Evolutionary conservation across 163 green algal species (phyloP).

Genomic region (Chloromonas sp.): DNA sequence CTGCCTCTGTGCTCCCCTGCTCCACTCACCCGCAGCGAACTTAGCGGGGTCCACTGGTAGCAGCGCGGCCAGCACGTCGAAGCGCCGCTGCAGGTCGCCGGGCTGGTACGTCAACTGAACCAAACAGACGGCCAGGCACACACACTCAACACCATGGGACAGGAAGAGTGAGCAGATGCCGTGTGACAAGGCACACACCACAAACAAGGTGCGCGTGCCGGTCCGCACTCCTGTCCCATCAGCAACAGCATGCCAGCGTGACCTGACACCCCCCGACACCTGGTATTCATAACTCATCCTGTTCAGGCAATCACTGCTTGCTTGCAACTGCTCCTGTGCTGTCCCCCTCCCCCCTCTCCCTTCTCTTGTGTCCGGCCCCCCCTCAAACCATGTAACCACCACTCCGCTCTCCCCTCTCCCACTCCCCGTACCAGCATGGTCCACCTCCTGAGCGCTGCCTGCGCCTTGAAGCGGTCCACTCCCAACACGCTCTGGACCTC

Average conservation of each 20-base stretch:
- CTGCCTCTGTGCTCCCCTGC: no score
- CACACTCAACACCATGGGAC: neutral
- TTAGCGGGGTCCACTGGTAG: neutral
- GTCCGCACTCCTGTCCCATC: no score
- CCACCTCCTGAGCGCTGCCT: neutral
- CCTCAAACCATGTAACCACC: neutral
- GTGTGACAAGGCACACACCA: neutral
- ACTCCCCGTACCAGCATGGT: neutral
- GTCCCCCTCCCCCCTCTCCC: neutral
- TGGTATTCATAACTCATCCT: neutral
- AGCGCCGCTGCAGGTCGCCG: neutral
- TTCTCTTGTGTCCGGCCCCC: neutral
- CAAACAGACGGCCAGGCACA: neutral
- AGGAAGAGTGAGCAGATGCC: neutral
- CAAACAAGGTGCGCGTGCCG: no score
- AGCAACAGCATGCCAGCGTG: neutral
- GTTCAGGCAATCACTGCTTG: no score
- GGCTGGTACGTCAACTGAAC: neutral
- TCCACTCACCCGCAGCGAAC: neutral
- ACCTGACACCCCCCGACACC: neutral
- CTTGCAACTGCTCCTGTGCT: neutral
- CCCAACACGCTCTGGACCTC: neutral
- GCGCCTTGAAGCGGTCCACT: neutral
- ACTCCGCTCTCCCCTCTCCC: neutral
- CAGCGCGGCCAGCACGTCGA: neutral